phyloP scores from a whole-genome alignment of 2,329 filamentous ascomycete genomes.

The Rutstroemia sp. region DNA sequence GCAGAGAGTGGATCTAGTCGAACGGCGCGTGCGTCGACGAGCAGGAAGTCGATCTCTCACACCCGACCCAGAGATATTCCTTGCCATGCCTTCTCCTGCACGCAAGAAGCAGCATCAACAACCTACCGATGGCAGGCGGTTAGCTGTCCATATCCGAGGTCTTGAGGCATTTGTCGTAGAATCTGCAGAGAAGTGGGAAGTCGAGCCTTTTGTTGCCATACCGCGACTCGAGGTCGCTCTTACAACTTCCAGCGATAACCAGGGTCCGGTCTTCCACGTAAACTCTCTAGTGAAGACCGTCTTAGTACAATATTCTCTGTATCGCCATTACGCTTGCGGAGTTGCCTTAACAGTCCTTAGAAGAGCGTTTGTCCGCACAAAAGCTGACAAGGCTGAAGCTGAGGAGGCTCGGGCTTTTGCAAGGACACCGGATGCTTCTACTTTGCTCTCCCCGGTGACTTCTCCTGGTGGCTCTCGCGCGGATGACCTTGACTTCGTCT shows the following conservation, averaged over 20 bases:
- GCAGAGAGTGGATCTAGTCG: slow-evolving; percentile 61
- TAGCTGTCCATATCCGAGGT: slow-evolving; percentile 74
- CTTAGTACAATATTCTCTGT: slow-evolving; percentile 82
- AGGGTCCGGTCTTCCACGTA: slow-evolving; percentile 82
- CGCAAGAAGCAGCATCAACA: slow-evolving; percentile 43
- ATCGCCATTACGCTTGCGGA: slow-evolving; percentile 83
- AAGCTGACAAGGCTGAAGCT: slow-evolving; percentile 38
- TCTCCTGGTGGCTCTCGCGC: slow-evolving; percentile 20
- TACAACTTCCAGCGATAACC: slow-evolving; percentile 75
- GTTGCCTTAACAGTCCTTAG: slow-evolving; percentile 71
- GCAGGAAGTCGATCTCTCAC: slow-evolving; percentile 65
- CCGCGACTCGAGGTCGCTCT: slow-evolving; percentile 83
- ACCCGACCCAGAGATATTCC: slow-evolving; percentile 57
- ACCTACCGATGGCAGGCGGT: slow-evolving; percentile 67
- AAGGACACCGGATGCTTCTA: slow-evolving; percentile 8
- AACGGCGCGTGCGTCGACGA: slow-evolving; percentile 53
- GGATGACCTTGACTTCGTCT: slow-evolving; percentile 15
- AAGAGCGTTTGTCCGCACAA: slow-evolving; percentile 56
- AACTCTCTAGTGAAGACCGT: slow-evolving; percentile 75
- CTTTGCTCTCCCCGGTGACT: slow-evolving; percentile 24
- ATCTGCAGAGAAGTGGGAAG: slow-evolving; percentile 73
- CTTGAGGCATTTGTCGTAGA: slow-evolving; percentile 90
- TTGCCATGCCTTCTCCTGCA: slow-evolving; percentile 42
- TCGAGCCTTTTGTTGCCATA: slow-evolving; percentile 77
- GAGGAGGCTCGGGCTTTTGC: slow-evolving; percentile 28